phyloP scores from a whole-genome alignment of 1,284 basidiomycete genomes.

The Cerioporus squamosus region DNA sequence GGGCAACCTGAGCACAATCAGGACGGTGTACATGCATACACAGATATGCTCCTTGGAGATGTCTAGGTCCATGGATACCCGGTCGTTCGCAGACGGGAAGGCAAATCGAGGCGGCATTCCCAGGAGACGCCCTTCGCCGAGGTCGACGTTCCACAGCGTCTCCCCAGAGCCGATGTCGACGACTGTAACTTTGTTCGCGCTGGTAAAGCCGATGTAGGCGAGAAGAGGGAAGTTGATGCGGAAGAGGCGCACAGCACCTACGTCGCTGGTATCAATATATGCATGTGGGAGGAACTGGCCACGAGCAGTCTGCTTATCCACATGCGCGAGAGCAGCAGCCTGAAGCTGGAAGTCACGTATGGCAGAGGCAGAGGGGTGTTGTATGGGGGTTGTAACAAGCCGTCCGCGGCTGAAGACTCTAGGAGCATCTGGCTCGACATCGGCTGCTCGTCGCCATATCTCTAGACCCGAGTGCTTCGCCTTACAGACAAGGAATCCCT shows the following conservation, averaged over 20 bases:
- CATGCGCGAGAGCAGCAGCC: slow-evolving; percentile 9
- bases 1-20: slow-evolving; percentile 20
- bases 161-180: slow-evolving; percentile 24
- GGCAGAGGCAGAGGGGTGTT: slow-evolving; percentile 18
- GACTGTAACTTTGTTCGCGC: slow-evolving; percentile 17
- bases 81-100: slow-evolving; percentile 5
- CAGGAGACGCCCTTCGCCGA: slow-evolving; percentile 3
- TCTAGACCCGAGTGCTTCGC: slow-evolving; percentile 27
- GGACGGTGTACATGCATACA: slow-evolving; percentile 20
- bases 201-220: slow-evolving; percentile 16
- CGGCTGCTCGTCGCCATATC: slow-evolving; percentile 27
- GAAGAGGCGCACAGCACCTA: slow-evolving; percentile 19
- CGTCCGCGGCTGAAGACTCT: slow-evolving; percentile 3
- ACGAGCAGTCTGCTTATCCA: slow-evolving; percentile 8
- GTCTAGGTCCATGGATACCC: slow-evolving; percentile 26
- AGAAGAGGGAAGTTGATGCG: slow-evolving; percentile 23
- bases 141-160: slow-evolving; percentile 13
- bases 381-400: slow-evolving; percentile 15
- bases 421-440: slow-evolving; percentile 3
- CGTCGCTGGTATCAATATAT: slow-evolving; percentile 16
- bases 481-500: slow-evolving; percentile 26
- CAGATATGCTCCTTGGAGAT: slow-evolving; percentile 22
- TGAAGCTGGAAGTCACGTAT: slow-evolving; percentile 20
- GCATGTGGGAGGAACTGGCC: slow-evolving; percentile 29
- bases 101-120: slow-evolving; percentile 12